Conservation (phyloP, 1,139 yeast species). For the Yamadazyma oceani region DNA sequence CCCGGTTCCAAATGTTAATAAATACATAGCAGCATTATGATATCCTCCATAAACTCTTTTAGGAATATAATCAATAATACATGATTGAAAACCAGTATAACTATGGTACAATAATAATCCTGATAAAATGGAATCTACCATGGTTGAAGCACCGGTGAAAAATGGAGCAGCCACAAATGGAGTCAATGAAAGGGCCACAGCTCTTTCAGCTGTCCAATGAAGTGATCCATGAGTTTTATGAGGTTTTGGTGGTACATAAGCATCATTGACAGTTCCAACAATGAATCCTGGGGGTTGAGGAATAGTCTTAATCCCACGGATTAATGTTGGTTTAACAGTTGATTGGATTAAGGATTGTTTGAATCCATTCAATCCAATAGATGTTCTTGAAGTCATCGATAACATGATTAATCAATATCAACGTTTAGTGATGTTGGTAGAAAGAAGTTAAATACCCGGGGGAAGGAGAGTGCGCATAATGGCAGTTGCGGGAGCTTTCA, state of each 20-base stretch:
- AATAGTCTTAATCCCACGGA: conserved; percentile 37
- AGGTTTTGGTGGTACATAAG: conserved; percentile 63
- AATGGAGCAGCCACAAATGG: conserved; percentile 78
- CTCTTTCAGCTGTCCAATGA: conserved; percentile 86
- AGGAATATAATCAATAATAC: conserved; percentile 90
- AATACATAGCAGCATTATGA: conserved; percentile 62
- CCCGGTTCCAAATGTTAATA: conserved; percentile 70
- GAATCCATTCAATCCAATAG: conserved; percentile 10
- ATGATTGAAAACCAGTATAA: conserved; percentile 79
- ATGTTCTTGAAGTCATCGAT: conserved; percentile 12
- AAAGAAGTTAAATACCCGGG: conserved; percentile 5
- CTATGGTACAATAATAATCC: conserved; percentile 68
- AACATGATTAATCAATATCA: neutral
- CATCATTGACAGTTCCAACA: conserved; percentile 79
- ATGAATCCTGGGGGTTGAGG: conserved; percentile 71
- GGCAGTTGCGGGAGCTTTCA: conserved; percentile 11
- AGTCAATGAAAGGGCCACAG: conserved; percentile 63
- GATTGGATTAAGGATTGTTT: conserved; percentile 14
- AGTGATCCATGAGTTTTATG: conserved; percentile 73
- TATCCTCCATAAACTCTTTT: conserved; percentile 74
- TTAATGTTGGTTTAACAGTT: conserved; percentile 19
- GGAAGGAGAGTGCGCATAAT: conserved; percentile 10
- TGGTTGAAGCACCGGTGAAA: conserved; percentile 65
- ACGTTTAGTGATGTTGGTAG: too few species aligned
- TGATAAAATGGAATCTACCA: conserved; percentile 68